Percentiles rank a stretch among this genome's conserved stretches.
Evolutionary conservation across 768 basidiomycete species (phyloP).

Genomic region (Xerocomus spinulosus): DNA sequence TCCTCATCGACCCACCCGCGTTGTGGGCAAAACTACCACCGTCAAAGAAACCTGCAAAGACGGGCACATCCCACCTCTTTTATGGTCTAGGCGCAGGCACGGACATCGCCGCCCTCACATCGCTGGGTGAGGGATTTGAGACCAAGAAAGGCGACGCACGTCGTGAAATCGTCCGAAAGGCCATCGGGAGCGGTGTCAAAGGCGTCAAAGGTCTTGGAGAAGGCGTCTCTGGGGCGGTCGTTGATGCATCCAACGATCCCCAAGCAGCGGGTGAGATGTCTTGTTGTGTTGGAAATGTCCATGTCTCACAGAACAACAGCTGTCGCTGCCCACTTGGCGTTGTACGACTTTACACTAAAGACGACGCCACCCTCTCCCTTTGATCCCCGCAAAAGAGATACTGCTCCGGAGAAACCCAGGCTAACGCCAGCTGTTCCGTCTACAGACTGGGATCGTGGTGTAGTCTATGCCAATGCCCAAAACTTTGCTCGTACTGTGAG

Average conservation of each 20-base stretch:
- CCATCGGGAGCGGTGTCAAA: constrained; percentile 71
- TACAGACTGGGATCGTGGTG: constrained; percentile 66
- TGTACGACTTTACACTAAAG: constrained; percentile 75
- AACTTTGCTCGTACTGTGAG: constrained; percentile 74
- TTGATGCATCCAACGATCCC: constrained; percentile 65
- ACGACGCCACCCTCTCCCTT: constrained; percentile 64
- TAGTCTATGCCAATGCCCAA: constrained; percentile 70
- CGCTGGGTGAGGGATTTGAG: constrained; percentile 53
- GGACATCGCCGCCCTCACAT: constrained; percentile 49
- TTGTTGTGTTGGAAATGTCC: not conserved
- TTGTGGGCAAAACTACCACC: constrained; percentile 52
- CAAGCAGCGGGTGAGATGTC: constrained; percentile 64
- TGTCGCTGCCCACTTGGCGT: constrained; percentile 71
- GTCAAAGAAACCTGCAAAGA: constrained; percentile 50
- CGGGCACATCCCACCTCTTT: constrained; percentile 61
- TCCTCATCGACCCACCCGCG: constrained; percentile 41
- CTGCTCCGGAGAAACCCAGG: constrained; percentile 45
- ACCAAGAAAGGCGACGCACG: constrained; percentile 41
- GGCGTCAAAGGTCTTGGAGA: constrained; percentile 56
- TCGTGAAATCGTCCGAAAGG: constrained; percentile 65
- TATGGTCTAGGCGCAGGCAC: constrained; percentile 45
- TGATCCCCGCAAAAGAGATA: constrained; percentile 54
- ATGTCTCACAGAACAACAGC: constrained; percentile 39
- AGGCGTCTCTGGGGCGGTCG: constrained; percentile 53
- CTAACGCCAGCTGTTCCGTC: constrained; percentile 46